Percentiles rank a stretch among this genome's conserved stretches.
Conservation (phyloP, 345 rosid genomes). For the Turritis glabra region DNA sequence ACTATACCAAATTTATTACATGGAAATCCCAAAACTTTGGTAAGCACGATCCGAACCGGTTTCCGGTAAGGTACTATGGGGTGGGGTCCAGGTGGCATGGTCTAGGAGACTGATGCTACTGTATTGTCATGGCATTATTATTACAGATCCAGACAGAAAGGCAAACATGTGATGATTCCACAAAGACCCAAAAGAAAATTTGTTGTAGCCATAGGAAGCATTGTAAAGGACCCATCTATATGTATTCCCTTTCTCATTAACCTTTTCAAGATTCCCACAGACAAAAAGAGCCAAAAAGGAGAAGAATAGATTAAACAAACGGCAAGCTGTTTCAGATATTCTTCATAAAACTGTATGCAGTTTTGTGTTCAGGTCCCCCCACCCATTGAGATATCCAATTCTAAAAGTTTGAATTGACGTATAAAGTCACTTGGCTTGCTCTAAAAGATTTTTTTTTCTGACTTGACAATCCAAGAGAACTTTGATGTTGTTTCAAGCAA, state of each 20-base stretch:
- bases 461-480: slow-evolving; percentile 33
- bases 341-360: slow-evolving; percentile 9
- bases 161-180: slow-evolving; percentile 45
- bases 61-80: slow-evolving; percentile 19
- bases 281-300: slow-evolving; percentile 4
- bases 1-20: not conserved
- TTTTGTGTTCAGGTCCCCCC: slow-evolving; percentile 27
- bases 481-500: slow-evolving; percentile 37
- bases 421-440: slow-evolving; percentile 36
- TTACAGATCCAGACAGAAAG: slow-evolving; percentile 34
- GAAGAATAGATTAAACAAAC: not conserved
- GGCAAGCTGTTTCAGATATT: slow-evolving; percentile 11
- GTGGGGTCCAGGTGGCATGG: slow-evolving; percentile 30
- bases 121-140: slow-evolving; percentile 35
- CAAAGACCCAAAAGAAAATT: slow-evolving; percentile 29
- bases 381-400: slow-evolving; percentile 30
- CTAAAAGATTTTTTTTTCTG: slow-evolving; percentile 34
- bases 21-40: not conserved
- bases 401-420: slow-evolving; percentile 30
- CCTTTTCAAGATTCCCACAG: slow-evolving; percentile 35
- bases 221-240: slow-evolving; percentile 21
- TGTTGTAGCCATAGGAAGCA: slow-evolving; percentile 33
- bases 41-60: slow-evolving; percentile 18
- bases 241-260: slow-evolving; percentile 16
- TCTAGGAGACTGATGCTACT: slow-evolving; percentile 13